Evolutionary conservation across 768 basidiomycete species (phyloP), one percentile per base, ranked within the genome.

Genomic region (Tylopilus felleus): DNA sequence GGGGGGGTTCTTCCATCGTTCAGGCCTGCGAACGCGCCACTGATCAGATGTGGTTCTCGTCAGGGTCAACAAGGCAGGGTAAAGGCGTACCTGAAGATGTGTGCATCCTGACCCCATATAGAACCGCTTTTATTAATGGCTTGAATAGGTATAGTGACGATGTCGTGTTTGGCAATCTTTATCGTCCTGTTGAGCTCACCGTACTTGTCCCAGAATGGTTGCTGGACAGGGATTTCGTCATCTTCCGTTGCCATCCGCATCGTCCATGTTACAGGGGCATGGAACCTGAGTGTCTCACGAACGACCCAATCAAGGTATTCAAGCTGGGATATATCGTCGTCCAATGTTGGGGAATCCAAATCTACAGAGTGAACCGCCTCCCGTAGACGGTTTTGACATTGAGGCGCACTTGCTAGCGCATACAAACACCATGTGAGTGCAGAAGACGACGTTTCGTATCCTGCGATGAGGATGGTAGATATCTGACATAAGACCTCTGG

Each of bases 51-150:
- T 29, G 49, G 56, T 39, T 52, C 42, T 47, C 39, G 29, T 59
- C 65, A 64, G 61, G 59, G 63, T 57, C 55, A 45, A 60, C 56
- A 39, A 49, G 28, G 36, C 51, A 64, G 64, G 65, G 59, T 51
- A 55, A 49, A 51, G 57, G 65, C 76, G 48, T 71, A 80, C 72
- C 79, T 74, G 73, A 89, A 89, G 56, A 70, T 72, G 39, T 73
- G 64, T n/a, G 85, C 84, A 63, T 90, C 85, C 25, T 73, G 73
- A 14, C 88, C 88, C 82, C 86, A 91, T 19, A 85, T 69, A 29
- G 69, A 71, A 48, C 52, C 52, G 57, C 73, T 74, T 61, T 78
- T 77, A 67, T 90, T 86, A 63, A 85, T 75, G 1, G 81, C 78
- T 58, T 78, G 75, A 45, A 84, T 80, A 8, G 82, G 81, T 46